These are phyloP conservation scores for Monosporascus sp. DNA, from an alignment of 2,329 filamentous ascomycete species.

Conservation along the genomic window DNA sequence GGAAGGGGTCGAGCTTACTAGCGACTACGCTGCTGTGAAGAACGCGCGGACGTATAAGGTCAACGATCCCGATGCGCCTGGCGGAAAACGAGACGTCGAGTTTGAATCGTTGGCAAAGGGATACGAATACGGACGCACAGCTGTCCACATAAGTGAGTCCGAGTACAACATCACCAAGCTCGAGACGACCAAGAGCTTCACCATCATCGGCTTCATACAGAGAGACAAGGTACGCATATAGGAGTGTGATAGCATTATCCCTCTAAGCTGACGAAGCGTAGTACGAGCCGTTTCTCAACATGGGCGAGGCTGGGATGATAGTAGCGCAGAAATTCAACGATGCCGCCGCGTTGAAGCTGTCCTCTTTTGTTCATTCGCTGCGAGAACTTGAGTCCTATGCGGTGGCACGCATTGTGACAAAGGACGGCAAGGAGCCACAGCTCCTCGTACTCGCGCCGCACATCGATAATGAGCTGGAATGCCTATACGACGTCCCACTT, in stretches of 20 bases:
- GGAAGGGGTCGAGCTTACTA: constrained; percentile 41
- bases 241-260: background rate
- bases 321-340: constrained; percentile 72
- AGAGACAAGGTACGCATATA: constrained; percentile 52
- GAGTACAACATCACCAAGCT: constrained; percentile 87
- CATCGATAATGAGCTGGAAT: constrained; percentile 75
- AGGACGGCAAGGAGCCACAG: constrained; percentile 73
- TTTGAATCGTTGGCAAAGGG: constrained; percentile 85
- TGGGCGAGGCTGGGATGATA: constrained; percentile 75
- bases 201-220: constrained; percentile 82
- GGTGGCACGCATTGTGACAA: constrained; percentile 76
- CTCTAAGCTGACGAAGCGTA: constrained; percentile 29
- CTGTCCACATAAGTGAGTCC: constrained; percentile 80
- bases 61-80: constrained; percentile 65
- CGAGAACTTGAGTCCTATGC: constrained; percentile 81
- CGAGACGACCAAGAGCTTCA: constrained; percentile 67
- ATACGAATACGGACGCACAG: constrained; percentile 88
- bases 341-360: constrained; percentile 78
- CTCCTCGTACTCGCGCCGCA: constrained; percentile 75
- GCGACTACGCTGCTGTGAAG: constrained; percentile 63
- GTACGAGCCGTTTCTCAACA: constrained; percentile 79
- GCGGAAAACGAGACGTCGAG: constrained; percentile 75
- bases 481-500: constrained; percentile 81
- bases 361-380: constrained; percentile 83
- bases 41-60: constrained; percentile 77